A percentile compares a stretch with the other conserved stretches of the same genome.
phyloP scores from a whole-genome alignment of 768 basidiomycete species.

The Hirschioporus abietinus region DNA sequence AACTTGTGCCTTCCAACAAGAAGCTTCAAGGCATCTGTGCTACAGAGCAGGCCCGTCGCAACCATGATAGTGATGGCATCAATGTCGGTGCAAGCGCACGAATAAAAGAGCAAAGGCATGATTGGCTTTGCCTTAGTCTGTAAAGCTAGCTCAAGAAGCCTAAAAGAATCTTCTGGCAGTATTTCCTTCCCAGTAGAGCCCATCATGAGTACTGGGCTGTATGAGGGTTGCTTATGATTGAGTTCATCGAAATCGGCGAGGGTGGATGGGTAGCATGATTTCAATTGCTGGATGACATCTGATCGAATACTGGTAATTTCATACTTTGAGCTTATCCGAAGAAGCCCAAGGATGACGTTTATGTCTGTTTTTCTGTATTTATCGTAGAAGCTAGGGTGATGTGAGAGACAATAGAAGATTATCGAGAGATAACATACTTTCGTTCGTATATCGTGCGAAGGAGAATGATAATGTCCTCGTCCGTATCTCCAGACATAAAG shows the following conservation, averaged over 20 bases:
- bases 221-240: neutral
- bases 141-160: neutral
- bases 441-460: neutral
- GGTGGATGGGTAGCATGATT: neutral
- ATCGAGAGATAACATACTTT: neutral
- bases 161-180: neutral
- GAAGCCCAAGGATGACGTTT: neutral
- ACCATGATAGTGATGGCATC: neutral
- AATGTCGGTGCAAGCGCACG: neutral
- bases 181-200: neutral
- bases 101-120: neutral
- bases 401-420: neutral
- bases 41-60: neutral
- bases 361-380: neutral
- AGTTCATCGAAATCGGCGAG: neutral
- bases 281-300: neutral
- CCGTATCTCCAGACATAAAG: neutral
- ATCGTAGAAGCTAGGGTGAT: neutral
- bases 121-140: neutral
- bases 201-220: neutral
- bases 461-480: neutral
- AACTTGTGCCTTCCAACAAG: neutral
- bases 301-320: neutral
- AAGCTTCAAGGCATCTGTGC: neutral
- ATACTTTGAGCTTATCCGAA: neutral